Evolutionary conservation across 352 stramenopile species (phyloP).

Genomic region (Globisporangium paroecandrum): DNA sequence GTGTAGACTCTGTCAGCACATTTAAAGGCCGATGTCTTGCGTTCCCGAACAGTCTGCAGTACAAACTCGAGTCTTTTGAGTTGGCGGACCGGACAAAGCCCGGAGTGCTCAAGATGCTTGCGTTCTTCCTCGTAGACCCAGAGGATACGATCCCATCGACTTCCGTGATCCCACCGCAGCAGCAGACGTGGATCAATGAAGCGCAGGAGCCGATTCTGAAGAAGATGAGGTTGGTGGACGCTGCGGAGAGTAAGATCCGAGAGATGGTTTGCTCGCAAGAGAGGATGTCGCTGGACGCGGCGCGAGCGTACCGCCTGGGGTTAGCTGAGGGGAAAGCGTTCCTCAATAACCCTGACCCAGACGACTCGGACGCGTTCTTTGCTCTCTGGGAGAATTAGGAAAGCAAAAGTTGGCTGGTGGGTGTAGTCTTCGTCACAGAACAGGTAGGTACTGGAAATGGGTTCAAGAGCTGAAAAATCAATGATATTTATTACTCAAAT

Average conservation of each 20-base stretch:
- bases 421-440: too few species aligned
- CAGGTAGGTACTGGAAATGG: too few species aligned
- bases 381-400: constrained; percentile 4
- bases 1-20: constrained; percentile 20
- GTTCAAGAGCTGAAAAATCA: too few species aligned
- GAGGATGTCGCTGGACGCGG: constrained; percentile 12
- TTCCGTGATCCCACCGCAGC: constrained; percentile 32
- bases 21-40: constrained; percentile 27
- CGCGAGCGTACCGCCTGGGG: constrained; percentile 18
- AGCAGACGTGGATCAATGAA: constrained; percentile 28
- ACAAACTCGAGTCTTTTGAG: constrained; percentile 45
- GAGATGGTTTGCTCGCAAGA: constrained; percentile 17
- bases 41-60: constrained; percentile 40
- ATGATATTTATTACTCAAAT: too few species aligned
- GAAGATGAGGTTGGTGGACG: constrained; percentile 15
- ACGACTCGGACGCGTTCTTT: constrained; percentile 9
- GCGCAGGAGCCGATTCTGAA: constrained; percentile 10
- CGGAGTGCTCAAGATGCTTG: constrained; percentile 39
- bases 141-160: constrained; percentile 28
- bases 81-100: constrained; percentile 26
- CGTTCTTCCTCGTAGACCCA: constrained; percentile 50
- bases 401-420: background rate
- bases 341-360: background rate
- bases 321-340: constrained; percentile 25
- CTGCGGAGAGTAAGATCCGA: constrained; percentile 15